phyloP scores from a whole-genome alignment of 306 rosid species.

The Sicyos edulis region DNA sequence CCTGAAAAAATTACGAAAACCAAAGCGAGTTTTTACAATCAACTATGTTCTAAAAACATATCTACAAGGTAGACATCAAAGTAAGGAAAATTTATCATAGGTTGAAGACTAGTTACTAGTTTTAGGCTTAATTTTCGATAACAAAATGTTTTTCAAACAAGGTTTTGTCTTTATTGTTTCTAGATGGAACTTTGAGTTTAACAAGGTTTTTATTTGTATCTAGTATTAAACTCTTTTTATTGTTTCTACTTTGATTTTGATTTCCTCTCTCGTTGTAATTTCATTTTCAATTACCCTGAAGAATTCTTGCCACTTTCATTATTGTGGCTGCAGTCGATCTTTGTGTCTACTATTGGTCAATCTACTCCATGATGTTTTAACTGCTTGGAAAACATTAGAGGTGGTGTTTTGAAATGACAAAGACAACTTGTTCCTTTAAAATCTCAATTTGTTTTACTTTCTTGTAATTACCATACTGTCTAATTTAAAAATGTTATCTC shows the following conservation, averaged over 20 bases:
- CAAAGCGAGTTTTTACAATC: no score
- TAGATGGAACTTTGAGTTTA: constrained; percentile 50
- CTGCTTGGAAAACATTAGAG: background rate
- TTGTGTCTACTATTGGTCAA: background rate
- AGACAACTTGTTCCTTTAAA: background rate
- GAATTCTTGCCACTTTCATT: background rate
- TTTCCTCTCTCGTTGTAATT: background rate
- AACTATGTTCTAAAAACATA: no score
- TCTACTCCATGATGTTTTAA: background rate
- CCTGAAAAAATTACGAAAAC: no score
- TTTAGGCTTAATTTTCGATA: no score
- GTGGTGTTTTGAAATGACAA: background rate
- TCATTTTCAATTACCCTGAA: background rate
- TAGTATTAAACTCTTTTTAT: no score
- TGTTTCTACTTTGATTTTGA: background rate
- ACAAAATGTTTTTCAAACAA: no score
- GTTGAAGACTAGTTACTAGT: no score
- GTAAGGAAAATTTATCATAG: no score
- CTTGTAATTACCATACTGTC: background rate
- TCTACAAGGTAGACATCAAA: no score
- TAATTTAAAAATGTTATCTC: background rate
- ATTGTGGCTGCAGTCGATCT: background rate
- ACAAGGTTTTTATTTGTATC: no score
- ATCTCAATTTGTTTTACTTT: constrained; percentile 3
- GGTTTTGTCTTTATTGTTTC: constrained; percentile 16